Percentiles rank a stretch among this genome's conserved stretches.
These are phyloP conservation scores for Paramarasmius palmivorus DNA, from an alignment of 1,284 basidiomycete genomes.

Conservation along the genomic window DNA sequence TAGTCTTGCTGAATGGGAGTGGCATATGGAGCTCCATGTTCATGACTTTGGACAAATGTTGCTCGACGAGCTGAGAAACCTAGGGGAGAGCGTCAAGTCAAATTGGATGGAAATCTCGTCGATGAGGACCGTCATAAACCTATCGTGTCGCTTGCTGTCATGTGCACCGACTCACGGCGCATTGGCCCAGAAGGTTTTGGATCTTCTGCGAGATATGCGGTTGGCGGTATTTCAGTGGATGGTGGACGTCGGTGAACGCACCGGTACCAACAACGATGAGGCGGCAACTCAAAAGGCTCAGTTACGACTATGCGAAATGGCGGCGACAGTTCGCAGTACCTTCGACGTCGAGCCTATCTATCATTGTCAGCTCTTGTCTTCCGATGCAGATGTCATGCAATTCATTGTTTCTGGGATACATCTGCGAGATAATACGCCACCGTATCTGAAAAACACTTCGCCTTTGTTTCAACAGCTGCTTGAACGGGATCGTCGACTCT, in stretches of 20 bases:
- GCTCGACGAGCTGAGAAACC: not conserved
- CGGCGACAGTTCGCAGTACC: not conserved
- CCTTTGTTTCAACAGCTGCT: not conserved
- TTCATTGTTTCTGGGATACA: not conserved
- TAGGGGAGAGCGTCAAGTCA: not conserved
- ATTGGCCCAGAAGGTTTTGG: no score
- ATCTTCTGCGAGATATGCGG: not conserved
- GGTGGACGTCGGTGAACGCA: not conserved
- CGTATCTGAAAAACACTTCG: not conserved
- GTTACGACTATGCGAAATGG: constrained; percentile 2
- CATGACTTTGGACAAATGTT: not conserved
- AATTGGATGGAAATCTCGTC: not conserved
- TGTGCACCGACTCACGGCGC: no score
- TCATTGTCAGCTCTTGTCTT: not conserved
- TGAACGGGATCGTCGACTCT: not conserved
- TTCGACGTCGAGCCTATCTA: not conserved
- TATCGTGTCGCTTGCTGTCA: not conserved
- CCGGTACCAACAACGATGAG: not conserved
- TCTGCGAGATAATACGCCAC: not conserved
- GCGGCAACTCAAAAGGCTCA: not conserved
- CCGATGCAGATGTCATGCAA: no score
- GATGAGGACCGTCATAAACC: not conserved
- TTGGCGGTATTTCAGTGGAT: not conserved
- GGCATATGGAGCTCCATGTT: not conserved
- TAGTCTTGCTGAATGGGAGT: not conserved